Base-by-base conservation (phyloP, 2,329 filamentous ascomycete genomes). In the Phialophora macrospora region DNA sequence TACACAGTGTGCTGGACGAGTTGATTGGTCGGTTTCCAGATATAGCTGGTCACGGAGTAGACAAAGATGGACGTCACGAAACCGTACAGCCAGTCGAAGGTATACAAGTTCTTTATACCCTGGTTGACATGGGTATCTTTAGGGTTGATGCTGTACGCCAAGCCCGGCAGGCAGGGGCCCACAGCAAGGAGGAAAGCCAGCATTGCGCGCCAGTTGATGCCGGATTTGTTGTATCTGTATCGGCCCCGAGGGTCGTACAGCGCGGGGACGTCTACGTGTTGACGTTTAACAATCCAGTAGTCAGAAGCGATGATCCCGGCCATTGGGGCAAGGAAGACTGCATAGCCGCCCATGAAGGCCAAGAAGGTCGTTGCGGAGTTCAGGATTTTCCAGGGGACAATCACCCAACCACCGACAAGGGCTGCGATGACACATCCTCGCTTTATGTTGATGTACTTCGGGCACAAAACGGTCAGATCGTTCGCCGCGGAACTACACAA, bases 61-160 rank as follows among this genome's bases (percentile, higher is more conserved):
- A 89, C 79, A 2, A 86, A 57, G 22, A 84, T 82, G 7, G 85
- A 86, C 0, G 75, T 79, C 9, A 82, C 77, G 68, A 90, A 89
- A 0, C 87, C 88, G 56, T 88, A 80, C 20, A 90, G 73, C 84
- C 87, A 90, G n/a, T 88, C 87, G 72, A 90, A 87, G 28, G 83
- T 81, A 72, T 89, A 90, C 4, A 88, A 77, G 68, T 84, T 82
- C 49, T 78, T 75, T 0, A 80, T 77, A 0, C 88, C 87, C 0
- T 77, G 76, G 0, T 60, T 68, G 71, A 76, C 67, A 11, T 22
- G 49, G 2, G 66, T 55, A 1, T n/a, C 38, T 64, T 73, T 75
- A 6, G 38, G 38, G 63, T 80, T 75, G 85, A 76, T 41, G 86
- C 87, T 26, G 86, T 81, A 85, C 83, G 68, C 68, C 38, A n/a